Percentiles rank a stretch among this genome's conserved stretches.
These are phyloP conservation scores for Leucogyrophana mollusca DNA, from an alignment of 768 basidiomycete species.

Conservation along the genomic window DNA sequence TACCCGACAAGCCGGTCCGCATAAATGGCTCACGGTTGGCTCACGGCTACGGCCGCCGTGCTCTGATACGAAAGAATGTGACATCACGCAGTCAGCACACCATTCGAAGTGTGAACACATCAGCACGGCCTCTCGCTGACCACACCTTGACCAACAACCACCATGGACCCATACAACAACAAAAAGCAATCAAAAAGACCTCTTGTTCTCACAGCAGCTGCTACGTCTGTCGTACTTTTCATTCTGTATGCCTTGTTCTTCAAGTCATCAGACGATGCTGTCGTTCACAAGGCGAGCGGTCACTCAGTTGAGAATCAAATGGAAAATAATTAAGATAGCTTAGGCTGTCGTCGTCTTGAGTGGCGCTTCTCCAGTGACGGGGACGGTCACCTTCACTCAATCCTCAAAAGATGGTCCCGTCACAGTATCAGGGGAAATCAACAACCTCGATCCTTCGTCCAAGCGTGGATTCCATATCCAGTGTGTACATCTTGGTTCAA, in stretches of 20 bases:
- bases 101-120: too few species aligned
- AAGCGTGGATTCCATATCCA: constrained; percentile 80
- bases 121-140: too few species aligned
- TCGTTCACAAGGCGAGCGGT: constrained; percentile 21
- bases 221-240: constrained; percentile 16
- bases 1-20: too few species aligned
- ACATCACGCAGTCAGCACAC: too few species aligned
- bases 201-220: constrained; percentile 11
- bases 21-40: too few species aligned
- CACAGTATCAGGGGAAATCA: constrained; percentile 60
- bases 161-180: constrained; percentile 20
- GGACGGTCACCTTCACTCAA: constrained; percentile 69
- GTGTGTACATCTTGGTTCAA: constrained; percentile 39
- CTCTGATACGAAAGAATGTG: too few species aligned
- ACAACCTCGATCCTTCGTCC: constrained; percentile 55
- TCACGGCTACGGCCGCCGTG: too few species aligned
- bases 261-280: constrained; percentile 13
- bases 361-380: constrained; percentile 58
- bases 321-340: neutral
- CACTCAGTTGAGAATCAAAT: neutral
- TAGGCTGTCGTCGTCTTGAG: constrained; percentile 62
- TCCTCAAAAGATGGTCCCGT: constrained; percentile 47
- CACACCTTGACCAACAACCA: too few species aligned
- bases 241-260: constrained; percentile 17
- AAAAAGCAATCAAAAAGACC: constrained; percentile 19